Percentiles rank a stretch among this genome's conserved stretches.
phyloP scores from a whole-genome alignment of 1,139 yeast species.

The Taiozyma sp. region DNA sequence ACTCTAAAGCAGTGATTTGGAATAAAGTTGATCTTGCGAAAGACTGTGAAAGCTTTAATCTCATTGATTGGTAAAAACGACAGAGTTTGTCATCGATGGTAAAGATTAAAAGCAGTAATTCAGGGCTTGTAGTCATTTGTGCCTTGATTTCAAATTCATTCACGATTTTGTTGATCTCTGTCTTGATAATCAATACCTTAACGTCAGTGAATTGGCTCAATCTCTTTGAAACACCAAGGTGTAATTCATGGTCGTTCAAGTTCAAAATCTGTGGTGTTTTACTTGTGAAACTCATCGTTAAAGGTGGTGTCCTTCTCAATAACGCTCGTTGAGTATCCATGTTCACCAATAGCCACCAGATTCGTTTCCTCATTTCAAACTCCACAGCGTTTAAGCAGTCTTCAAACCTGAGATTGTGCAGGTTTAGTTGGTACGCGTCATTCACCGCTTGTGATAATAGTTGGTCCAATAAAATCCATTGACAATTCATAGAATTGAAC shows the following conservation, averaged over 20 bases:
- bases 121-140: neutral
- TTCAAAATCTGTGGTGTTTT: neutral
- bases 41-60: neutral
- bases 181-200: neutral
- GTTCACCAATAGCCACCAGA: conserved; percentile 1
- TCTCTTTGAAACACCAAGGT: neutral
- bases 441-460: neutral
- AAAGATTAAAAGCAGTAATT: neutral
- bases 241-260: neutral
- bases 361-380: neutral
- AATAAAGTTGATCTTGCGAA: neutral
- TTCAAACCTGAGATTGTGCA: neutral
- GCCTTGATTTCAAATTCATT: neutral
- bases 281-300: neutral
- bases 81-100: neutral
- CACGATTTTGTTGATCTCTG: neutral
- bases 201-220: neutral
- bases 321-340: conserved; percentile 4
- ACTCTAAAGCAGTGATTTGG: neutral
- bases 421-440: neutral
- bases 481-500: neutral
- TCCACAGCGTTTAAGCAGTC: neutral
- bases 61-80: neutral
- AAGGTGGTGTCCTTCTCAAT: neutral
- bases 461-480: conserved; percentile 1